Evolutionary conservation across 2,329 filamentous ascomycete genomes (phyloP), one percentile per base, ranked within the genome.

Genomic region (Lachnum nothofagi): DNA sequence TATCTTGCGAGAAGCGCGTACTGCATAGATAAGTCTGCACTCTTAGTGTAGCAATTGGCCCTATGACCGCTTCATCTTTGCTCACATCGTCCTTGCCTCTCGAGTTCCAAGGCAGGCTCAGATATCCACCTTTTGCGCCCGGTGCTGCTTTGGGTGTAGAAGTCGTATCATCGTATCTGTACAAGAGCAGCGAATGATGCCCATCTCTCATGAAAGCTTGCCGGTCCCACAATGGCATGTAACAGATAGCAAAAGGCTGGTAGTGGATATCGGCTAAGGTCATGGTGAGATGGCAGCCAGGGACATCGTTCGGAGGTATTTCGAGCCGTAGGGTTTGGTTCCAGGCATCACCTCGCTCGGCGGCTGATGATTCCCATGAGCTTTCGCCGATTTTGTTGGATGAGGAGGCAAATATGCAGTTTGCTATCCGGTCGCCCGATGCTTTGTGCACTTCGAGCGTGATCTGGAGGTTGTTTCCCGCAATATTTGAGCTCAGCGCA

Each of bases 211-310:
- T 81, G 63, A 98, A 98, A 0, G 93, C 91, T 50, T 90, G 83
- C 20, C 88, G 81, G 44, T 91, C 87, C 93, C 94, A 98, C 2
- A 98, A 74, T 0, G 93, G 93, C 73, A 98, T 84, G 76, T 94
- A 91, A 12, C 88, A 88, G 37, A 97, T 76, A 2, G 93, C 91
- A 66, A 97, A 96, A 0, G 93, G 90, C 39, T 88, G 85, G 46
- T 86, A 85, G 0, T 91, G 90, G 43, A 87, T 80, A 68, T 97
- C 90, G 7, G 90, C 85, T 46, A 98, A 72, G 58, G 88, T 91
- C 79, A 98, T 86, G 27, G 95, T 87, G 22, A 97, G 73, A 70
- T 98, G 93, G 9, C 87, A 84, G 19, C 82, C 81, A 2, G 84
- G 78, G 0, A 98, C 91, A 57, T 96, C 86, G 43, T 86, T 78